Base-by-base conservation (phyloP, 164 flowering plant species). In the Vitis rotundifolia region DNA sequence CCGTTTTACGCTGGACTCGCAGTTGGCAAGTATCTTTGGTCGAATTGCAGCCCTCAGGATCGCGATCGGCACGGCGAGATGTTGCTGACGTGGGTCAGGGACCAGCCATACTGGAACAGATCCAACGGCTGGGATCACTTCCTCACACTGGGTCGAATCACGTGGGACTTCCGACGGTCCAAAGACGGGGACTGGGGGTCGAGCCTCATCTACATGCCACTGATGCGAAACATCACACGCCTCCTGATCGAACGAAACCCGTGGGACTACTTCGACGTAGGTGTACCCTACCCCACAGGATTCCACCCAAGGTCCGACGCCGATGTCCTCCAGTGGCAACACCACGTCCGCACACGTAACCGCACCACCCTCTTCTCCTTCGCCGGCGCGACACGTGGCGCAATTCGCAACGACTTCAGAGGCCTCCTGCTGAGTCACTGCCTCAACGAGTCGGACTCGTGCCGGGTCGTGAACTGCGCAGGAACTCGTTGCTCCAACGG, bases 1-100 rank as follows among this genome's bases (percentile, higher is more conserved):
- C 99, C 99, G 16, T 95, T 90, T 63, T 95, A 95, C 80, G 92
- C 86, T 26, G 98, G 99, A 2, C 89, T 95, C 44, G 96, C 94
- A 1, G 83, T 84, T 16, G 98, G 90, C 14, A 90, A 85, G 75
- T 83, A 70, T 58, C 76, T 95, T 11, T 95, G 92, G 93, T 44
- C 72, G 12, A 85, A 82, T 61, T 80, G 54, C 63, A 83, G 60
- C 5, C 63, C 77, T 2, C 13, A 15, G 1, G 93, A 89, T 2
- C 87, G 94, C 7, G 99, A 95, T 68, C 73, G 50, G 2, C 88
- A 87, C 63, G 83, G 92, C 68, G 54, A 66, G 61, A 60, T 49
- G 85, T 70, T 93, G 77, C 75, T 87, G 14, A 31, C 44, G 49
- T 95, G 98, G 98, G 72, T 89, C 11, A 78, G 66, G 19, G 70